Percentiles rank a stretch among this genome's conserved stretches.
These are phyloP conservation scores for Blastocystis sp. DNA, from an alignment of 352 stramenopile genomes.

Conservation along the genomic window DNA sequence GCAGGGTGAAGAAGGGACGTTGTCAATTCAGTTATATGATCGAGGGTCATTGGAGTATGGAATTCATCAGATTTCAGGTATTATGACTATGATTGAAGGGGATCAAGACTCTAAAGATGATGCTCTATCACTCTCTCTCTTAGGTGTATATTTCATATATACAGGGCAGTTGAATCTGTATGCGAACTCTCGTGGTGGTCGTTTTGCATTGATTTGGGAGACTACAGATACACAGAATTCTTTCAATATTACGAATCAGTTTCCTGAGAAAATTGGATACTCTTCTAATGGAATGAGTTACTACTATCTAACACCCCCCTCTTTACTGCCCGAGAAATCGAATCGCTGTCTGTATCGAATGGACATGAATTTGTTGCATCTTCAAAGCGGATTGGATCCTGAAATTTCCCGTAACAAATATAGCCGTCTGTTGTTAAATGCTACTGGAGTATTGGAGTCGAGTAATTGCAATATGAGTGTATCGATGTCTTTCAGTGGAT, in stretches of 20 bases:
- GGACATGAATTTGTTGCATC: constrained; percentile 72
- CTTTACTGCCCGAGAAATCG: constrained; percentile 40
- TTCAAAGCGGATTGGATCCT: background rate
- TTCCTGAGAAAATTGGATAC: constrained; percentile 3
- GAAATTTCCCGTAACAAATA: constrained; percentile 67
- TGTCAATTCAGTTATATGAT: constrained; percentile 48
- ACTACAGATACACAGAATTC: constrained; percentile 70
- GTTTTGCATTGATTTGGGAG: constrained; percentile 78
- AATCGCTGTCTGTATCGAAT: constrained; percentile 74
- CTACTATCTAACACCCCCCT: constrained; percentile 69
- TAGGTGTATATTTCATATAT: constrained; percentile 78
- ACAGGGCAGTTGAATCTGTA: constrained; percentile 79
- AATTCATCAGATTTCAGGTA: constrained; percentile 1
- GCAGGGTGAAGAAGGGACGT: background rate
- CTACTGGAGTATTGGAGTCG: background rate
- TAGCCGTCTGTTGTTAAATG: background rate
- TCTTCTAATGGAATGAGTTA: background rate
- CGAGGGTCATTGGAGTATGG: background rate
- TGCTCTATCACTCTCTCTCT: constrained; percentile 73
- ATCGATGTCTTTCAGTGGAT: background rate
- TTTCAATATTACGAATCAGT: constrained; percentile 17
- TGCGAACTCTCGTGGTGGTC: constrained; percentile 79
- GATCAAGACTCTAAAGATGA: constrained; percentile 25
- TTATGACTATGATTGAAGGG: constrained; percentile 45
- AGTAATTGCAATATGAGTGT: background rate